phyloP scores from a whole-genome alignment of 306 rosid species.

The Dalbergia oliveri region DNA sequence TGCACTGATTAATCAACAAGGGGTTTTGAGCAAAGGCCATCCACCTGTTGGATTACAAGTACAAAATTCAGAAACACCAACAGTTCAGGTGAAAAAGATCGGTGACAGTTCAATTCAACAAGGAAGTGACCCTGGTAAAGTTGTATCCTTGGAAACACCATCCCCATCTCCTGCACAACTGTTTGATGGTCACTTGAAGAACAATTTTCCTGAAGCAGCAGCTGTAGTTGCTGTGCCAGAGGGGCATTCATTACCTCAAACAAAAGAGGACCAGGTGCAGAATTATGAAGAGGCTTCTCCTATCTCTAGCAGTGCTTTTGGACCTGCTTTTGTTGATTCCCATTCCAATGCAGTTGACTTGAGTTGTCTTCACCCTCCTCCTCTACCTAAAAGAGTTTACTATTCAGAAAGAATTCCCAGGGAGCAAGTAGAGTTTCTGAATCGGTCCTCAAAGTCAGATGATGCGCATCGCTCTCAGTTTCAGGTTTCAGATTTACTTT shows the following conservation, averaged over 20 bases:
- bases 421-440: conserved; percentile 79
- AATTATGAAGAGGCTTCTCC: conserved; percentile 60
- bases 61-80: conserved; percentile 54
- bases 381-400: conserved; percentile 58
- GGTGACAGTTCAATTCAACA: conserved; percentile 53
- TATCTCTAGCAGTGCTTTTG: conserved; percentile 54
- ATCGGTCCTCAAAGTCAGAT: conserved; percentile 80
- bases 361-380: conserved; percentile 67
- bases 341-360: conserved; percentile 65
- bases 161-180: conserved; percentile 49
- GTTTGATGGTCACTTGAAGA: conserved; percentile 39
- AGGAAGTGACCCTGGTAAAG: conserved; percentile 56
- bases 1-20: conserved; percentile 52
- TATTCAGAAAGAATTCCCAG: conserved; percentile 64
- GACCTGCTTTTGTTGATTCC: conserved; percentile 57
- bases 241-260: conserved; percentile 44
- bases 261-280: conserved; percentile 58
- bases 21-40: conserved; percentile 49
- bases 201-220: conserved; percentile 53
- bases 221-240: conserved; percentile 47
- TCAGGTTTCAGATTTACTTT: conserved; percentile 60
- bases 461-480: conserved; percentile 62
- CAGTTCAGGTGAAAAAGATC: conserved; percentile 48
- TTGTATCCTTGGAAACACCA: conserved; percentile 48
- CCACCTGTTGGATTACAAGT: conserved; percentile 50